These are phyloP conservation scores for Poa annua DNA, from an alignment of 176 grass and related monocot genomes.

Conservation along the genomic window DNA sequence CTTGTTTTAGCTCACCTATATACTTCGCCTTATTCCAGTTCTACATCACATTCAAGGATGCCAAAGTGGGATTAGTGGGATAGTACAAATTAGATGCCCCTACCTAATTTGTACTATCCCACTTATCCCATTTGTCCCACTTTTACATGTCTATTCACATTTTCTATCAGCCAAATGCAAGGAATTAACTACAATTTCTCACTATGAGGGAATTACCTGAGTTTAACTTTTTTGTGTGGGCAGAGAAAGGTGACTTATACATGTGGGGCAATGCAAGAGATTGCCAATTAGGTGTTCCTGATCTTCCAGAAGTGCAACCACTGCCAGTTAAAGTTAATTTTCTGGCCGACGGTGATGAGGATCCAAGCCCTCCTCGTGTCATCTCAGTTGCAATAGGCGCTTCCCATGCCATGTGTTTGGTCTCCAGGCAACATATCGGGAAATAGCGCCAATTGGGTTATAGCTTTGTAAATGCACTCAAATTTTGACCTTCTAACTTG, in stretches of 20 bases:
- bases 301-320: constrained; percentile 66
- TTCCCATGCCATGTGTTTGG: constrained; percentile 92
- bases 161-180: not conserved
- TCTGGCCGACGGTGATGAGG: constrained; percentile 62
- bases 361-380: constrained; percentile 53
- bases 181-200: constrained; percentile 5
- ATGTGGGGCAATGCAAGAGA: constrained; percentile 99
- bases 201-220: constrained; percentile 14
- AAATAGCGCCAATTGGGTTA: not conserved
- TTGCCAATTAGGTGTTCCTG: constrained; percentile 82
- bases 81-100: no score
- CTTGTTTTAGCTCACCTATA: constrained; percentile 4
- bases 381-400: constrained; percentile 81
- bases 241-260: constrained; percentile 78
- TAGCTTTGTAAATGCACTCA: constrained; percentile 25
- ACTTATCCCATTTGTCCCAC: no score
- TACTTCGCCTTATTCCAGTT: constrained; percentile 28
- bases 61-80: no score
- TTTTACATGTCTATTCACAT: not conserved
- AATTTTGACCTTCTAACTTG: constrained; percentile 9
- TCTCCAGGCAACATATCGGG: constrained; percentile 47
- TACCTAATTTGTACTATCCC: no score
- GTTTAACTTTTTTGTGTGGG: constrained; percentile 36
- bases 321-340: constrained; percentile 86
- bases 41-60: not conserved